Evolutionary conservation across 768 basidiomycete species (phyloP), one percentile per base, ranked within the genome.

Genomic region (Pisolithus marmoratus): DNA sequence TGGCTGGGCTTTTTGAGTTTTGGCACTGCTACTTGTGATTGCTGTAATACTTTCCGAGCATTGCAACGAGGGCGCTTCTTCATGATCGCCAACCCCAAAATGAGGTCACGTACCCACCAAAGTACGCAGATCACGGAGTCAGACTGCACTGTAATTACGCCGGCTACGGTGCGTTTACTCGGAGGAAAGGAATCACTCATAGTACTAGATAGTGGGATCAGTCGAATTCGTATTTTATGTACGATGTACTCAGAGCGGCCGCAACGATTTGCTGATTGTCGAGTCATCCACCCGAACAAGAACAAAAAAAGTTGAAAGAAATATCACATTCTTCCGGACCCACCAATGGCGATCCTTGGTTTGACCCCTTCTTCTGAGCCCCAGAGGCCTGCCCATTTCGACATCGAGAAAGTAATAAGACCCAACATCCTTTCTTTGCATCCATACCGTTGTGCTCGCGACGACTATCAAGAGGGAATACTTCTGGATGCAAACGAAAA

Each of bases 401-500:
- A 83, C 60, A 84, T 98, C 52, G 84, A 90, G 70, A 69, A 73
- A 31, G 87, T 90, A 50, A 88, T 97, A 59, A 80, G 94, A n/a
- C 87, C 91, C 2, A 99, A 98, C 63, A 94, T 99, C 61, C 86
- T 96, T 45, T 72, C 90, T 1, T 75, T 99, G 14, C 83, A 85
- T 45, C 96, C 96, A 0, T 98, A 99, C 70, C 84, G 94, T 27
- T 97, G 94, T 61, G 96, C 96, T 1, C 78, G 96, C 44, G 95
- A 99, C 62, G 95, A 99, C 72, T 99, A 96, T 71, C 82, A 84
- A 45, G 73, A 81, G 2, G 94, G 94, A 22, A 85, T 97, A 60
- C 81, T 99, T 24, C 81, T 99, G 20, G 96, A 99, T 59, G 96
- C 96, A 14, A 99, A 99, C 70, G 96, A 99, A 74, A 98, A 99